phyloP scores from a whole-genome alignment of 2,329 filamentous ascomycete genomes.

The Ceratocystis alfenasii region DNA sequence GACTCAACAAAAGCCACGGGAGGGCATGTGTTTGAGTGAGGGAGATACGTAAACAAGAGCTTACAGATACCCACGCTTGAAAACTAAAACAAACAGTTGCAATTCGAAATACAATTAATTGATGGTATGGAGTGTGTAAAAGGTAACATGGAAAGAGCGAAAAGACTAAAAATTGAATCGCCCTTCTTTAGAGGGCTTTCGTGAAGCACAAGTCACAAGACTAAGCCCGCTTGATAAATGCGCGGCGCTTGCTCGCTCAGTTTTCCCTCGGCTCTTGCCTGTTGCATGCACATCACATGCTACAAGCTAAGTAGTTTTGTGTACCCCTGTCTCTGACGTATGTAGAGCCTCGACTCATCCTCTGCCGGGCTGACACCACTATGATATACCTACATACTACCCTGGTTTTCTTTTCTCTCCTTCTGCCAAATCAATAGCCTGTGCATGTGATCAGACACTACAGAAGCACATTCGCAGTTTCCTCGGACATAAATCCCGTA shows the following conservation, averaged over 20 bases:
- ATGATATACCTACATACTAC: neutral
- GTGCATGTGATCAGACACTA: slow-evolving; percentile 1
- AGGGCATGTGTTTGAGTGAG: neutral
- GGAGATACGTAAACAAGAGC: neutral
- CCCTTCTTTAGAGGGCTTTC: neutral
- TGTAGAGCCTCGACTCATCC: neutral
- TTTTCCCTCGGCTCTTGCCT: slow-evolving; percentile 9
- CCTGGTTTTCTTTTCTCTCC: neutral
- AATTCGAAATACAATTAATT: neutral
- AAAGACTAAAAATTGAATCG: neutral
- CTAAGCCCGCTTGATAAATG: neutral
- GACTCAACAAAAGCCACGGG: neutral
- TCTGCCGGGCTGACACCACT: neutral
- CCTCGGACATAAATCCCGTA: neutral
- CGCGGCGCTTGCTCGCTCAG: neutral
- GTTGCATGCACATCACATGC: slow-evolving; percentile 2
- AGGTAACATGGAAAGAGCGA: neutral
- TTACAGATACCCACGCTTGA: neutral
- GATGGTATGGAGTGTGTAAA: neutral
- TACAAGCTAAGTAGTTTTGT: neutral
- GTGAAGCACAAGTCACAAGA: neutral
- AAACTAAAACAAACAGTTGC: neutral
- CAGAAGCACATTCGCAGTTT: neutral
- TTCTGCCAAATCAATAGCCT: neutral
- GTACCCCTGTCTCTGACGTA: slow-evolving; percentile 9